These are phyloP conservation scores for Erysiphe pulchra DNA, from an alignment of 2,329 filamentous ascomycete species.

Conservation along the genomic window DNA sequence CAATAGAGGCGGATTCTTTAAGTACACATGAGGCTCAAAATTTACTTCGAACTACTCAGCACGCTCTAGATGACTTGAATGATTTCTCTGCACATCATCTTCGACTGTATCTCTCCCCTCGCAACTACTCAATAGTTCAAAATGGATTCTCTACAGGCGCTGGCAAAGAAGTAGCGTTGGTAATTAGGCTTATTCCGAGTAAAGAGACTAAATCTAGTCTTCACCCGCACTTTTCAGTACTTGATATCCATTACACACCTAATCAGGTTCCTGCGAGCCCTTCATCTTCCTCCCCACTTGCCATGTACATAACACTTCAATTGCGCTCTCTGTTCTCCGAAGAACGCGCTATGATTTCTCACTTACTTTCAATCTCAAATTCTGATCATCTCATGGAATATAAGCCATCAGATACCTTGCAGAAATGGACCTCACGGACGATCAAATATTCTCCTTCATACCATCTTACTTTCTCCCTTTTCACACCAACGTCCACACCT, in stretches of 20 bases:
- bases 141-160: conserved; percentile 13
- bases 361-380: conserved; percentile 37
- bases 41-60: conserved; percentile 58
- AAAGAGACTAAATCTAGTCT: conserved; percentile 33
- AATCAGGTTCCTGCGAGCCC: conserved; percentile 40
- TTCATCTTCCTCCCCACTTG: conserved; percentile 51
- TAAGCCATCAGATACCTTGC: conserved; percentile 26
- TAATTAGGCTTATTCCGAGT: conserved; percentile 42
- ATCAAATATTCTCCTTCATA: conserved; percentile 86
- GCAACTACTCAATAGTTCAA: conserved; percentile 5
- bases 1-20: conserved; percentile 43
- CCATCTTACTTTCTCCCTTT: conserved; percentile 85
- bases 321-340: conserved; percentile 60
- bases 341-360: conserved; percentile 66
- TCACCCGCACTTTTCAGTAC: conserved; percentile 39
- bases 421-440: conserved; percentile 53
- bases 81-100: conserved; percentile 70
- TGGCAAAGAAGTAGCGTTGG: conserved; percentile 31
- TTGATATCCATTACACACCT: conserved; percentile 55
- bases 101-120: conserved; percentile 36
- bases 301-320: conserved; percentile 53
- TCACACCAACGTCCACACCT: conserved; percentile 52
- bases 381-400: conserved; percentile 20
- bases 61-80: conserved; percentile 64
- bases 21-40: conserved; percentile 41